A percentile compares a stretch with the other conserved stretches of the same genome.
Conservation (phyloP, 2,329 filamentous ascomycete species). For the Cercospora sp. region DNA sequence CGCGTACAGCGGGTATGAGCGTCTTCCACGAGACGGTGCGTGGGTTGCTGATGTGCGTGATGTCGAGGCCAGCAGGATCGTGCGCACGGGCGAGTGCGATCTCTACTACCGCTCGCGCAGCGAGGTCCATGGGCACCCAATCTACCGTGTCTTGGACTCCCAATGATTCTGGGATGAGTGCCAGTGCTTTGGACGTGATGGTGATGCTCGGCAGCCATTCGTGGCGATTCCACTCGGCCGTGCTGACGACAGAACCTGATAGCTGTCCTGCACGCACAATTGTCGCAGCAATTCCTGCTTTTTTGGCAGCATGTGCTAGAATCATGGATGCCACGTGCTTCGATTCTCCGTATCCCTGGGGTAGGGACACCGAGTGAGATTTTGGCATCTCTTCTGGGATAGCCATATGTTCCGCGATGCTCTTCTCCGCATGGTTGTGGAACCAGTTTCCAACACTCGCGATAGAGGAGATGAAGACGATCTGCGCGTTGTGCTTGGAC, state of each 20-base stretch:
- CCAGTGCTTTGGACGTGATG: constrained; percentile 42
- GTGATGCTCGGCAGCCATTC: constrained; percentile 50
- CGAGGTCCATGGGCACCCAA: constrained; percentile 50
- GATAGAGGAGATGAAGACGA: constrained; percentile 45
- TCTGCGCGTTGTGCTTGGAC: constrained; percentile 32
- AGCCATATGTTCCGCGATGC: too few species aligned
- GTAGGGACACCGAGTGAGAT: constrained; percentile 32
- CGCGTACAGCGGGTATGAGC: neutral
- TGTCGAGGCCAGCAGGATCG: neutral
- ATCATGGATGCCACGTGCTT: constrained; percentile 43
- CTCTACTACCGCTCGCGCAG: constrained; percentile 29
- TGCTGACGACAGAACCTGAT: constrained; percentile 26
- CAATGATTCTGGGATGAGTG: constrained; percentile 42
- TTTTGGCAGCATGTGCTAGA: constrained; percentile 34
- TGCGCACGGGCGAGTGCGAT: neutral
- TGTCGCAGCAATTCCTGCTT: constrained; percentile 28
- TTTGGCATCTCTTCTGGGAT: neutral
- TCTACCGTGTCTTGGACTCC: constrained; percentile 42
- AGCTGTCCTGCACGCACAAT: constrained; percentile 36
- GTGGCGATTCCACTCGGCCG: constrained; percentile 43
- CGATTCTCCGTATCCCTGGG: constrained; percentile 44
- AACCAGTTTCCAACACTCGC: constrained; percentile 39
- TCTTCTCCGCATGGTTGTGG: constrained; percentile 6
- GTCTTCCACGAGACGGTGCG: neutral
- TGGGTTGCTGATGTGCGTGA: neutral